Conservation (phyloP, 169 alveolate species). For the Theileria equi region DNA sequence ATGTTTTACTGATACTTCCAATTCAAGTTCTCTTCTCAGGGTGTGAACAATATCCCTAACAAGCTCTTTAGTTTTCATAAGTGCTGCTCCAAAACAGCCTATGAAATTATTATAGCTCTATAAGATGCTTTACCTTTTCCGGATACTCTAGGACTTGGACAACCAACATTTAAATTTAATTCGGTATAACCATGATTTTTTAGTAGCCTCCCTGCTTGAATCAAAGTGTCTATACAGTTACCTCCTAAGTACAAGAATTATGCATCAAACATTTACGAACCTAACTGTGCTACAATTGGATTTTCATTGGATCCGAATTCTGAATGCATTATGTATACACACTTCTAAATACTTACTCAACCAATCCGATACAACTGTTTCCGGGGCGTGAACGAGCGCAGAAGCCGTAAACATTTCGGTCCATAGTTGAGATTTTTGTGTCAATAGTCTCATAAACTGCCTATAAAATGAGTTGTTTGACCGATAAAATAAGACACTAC, state of each 20-base stretch:
- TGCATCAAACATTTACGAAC: slow-evolving; percentile 29
- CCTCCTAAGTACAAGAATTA: slow-evolving; percentile 83
- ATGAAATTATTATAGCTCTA: neutral
- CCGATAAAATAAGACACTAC: slow-evolving; percentile 15
- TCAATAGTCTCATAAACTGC: slow-evolving; percentile 82
- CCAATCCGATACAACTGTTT: slow-evolving; percentile 24
- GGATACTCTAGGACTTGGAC: slow-evolving; percentile 90
- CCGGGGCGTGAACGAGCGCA: slow-evolving; percentile 75
- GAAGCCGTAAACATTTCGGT: slow-evolving; percentile 90
- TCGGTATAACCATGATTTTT: slow-evolving; percentile 88
- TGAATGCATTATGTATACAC: slow-evolving; percentile 27
- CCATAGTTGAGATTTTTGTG: slow-evolving; percentile 84
- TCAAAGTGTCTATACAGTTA: slow-evolving; percentile 81
- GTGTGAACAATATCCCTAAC: slow-evolving; percentile 81
- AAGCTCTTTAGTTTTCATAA: slow-evolving; percentile 89
- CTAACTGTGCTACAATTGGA: slow-evolving; percentile 87
- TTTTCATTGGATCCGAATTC: slow-evolving; percentile 75
- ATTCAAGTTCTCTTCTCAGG: slow-evolving; percentile 49
- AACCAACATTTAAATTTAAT: slow-evolving; percentile 91
- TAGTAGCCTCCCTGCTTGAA: slow-evolving; percentile 85
- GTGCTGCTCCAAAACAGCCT: slow-evolving; percentile 95
- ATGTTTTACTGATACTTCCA: slow-evolving; percentile 91
- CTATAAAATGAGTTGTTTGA: neutral
- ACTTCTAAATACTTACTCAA: slow-evolving; percentile 37
- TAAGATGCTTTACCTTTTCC: slow-evolving; percentile 63